phyloP scores from a whole-genome alignment of 2,329 filamentous ascomycete species.

The Xenosphaeropsis pyriputrescens region DNA sequence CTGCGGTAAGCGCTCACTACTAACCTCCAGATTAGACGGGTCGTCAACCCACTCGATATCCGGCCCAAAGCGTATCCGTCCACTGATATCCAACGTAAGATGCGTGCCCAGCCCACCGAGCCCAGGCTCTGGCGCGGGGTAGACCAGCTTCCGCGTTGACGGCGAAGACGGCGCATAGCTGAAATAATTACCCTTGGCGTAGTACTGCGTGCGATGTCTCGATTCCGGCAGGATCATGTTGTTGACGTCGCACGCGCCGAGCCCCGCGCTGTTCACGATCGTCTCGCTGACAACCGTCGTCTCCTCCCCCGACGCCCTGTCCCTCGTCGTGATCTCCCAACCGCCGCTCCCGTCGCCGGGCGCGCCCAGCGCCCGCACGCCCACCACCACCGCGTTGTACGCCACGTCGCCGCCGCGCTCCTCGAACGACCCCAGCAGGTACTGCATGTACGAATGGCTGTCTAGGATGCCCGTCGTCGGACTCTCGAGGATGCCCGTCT shows the following conservation, averaged over 20 bases:
- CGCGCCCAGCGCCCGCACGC: slow-evolving; percentile 24
- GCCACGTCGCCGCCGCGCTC: slow-evolving; percentile 62
- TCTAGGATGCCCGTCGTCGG: slow-evolving; percentile 84
- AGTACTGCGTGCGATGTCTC: slow-evolving; percentile 49
- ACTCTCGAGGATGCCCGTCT: slow-evolving; percentile 65
- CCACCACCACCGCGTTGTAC: slow-evolving; percentile 49
- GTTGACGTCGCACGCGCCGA: slow-evolving; percentile 60
- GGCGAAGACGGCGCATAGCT: slow-evolving; percentile 58
- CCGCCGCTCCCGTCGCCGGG: slow-evolving; percentile 33
- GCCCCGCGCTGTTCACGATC: slow-evolving; percentile 74
- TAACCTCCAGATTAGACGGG: slow-evolving; percentile 56
- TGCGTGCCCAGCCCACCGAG: slow-evolving; percentile 82
- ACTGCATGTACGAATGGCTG: slow-evolving; percentile 71
- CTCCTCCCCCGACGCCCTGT: slow-evolving; percentile 28
- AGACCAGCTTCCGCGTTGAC: slow-evolving; percentile 59
- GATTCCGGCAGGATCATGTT: slow-evolving; percentile 62
- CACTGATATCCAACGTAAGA: slow-evolving; percentile 76
- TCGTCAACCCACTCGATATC: slow-evolving; percentile 85
- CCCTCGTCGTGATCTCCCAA: slow-evolving; percentile 51
- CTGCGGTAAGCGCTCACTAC: slow-evolving; percentile 40
- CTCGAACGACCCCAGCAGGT: slow-evolving; percentile 63
- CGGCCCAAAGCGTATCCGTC: slow-evolving; percentile 79
- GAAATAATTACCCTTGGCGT: slow-evolving; percentile 94
- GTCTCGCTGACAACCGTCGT: slow-evolving; percentile 57
- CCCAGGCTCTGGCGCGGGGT: slow-evolving; percentile 73